A percentile compares a stretch with the other conserved stretches of the same genome.
Evolutionary conservation across 2,329 filamentous ascomycete genomes (phyloP).

Genomic region (Cladosporium sp.): DNA sequence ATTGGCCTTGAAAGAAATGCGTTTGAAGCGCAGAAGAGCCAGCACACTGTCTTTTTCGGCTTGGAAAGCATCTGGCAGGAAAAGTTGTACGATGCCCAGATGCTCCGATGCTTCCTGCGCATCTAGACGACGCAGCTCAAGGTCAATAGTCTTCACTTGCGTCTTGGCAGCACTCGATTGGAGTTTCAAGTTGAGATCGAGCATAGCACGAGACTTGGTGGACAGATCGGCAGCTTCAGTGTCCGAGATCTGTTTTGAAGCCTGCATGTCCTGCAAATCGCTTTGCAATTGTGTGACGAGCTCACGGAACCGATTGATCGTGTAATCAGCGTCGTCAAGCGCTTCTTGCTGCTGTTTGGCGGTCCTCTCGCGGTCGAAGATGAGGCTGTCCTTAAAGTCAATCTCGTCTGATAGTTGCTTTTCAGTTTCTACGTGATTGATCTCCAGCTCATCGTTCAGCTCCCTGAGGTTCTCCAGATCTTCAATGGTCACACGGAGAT

Average conservation of each 20-base stretch:
- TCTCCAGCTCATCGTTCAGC: constrained; percentile 88
- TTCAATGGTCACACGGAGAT: constrained; percentile 75
- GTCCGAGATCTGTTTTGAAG: constrained; percentile 88
- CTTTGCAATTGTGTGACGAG: constrained; percentile 79
- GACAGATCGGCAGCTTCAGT: constrained; percentile 87
- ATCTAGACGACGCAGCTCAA: constrained; percentile 81
- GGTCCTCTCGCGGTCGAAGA: constrained; percentile 74
- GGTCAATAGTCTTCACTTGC: constrained; percentile 88
- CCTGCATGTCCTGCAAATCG: constrained; percentile 86
- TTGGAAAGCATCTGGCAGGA: constrained; percentile 80
- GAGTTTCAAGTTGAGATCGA: constrained; percentile 93
- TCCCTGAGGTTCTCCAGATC: constrained; percentile 88
- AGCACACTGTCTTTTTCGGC: constrained; percentile 81
- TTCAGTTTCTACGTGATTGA: constrained; percentile 87
- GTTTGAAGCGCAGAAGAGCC: constrained; percentile 80
- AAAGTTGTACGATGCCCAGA: constrained; percentile 80
- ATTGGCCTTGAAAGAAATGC: constrained; percentile 81
- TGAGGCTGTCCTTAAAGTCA: constrained; percentile 78
- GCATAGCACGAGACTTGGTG: constrained; percentile 84
- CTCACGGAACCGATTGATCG: constrained; percentile 80
- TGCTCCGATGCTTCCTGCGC: constrained; percentile 87
- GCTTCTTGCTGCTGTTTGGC: constrained; percentile 71
- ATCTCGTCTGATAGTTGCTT: constrained; percentile 93
- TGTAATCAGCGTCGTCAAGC: constrained; percentile 86
- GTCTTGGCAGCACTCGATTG: constrained; percentile 87